phyloP scores from a whole-genome alignment of 768 basidiomycete species.

The Hortiboletus flavorubellus region DNA sequence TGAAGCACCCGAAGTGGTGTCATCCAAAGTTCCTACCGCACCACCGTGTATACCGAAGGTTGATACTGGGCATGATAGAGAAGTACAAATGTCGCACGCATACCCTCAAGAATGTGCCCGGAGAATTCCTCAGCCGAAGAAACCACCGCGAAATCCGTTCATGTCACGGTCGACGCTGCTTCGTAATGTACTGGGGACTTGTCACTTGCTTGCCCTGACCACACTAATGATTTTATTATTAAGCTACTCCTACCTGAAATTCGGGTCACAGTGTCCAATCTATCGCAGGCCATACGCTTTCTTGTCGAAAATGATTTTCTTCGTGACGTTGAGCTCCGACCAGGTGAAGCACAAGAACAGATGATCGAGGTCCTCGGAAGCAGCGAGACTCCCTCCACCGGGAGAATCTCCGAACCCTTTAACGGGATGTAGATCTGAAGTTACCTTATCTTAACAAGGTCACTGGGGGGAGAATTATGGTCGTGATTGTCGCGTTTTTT shows the following conservation, averaged over 20 bases:
- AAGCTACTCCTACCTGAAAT: slow-evolving; percentile 86
- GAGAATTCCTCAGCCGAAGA: slow-evolving; percentile 44
- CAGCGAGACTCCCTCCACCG: slow-evolving; percentile 2
- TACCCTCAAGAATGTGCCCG: slow-evolving; percentile 8
- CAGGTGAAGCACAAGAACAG: slow-evolving; percentile 67
- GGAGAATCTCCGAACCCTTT: background rate
- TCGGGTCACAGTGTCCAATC: slow-evolving; percentile 81
- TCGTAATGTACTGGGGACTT: slow-evolving; percentile 58
- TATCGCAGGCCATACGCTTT: slow-evolving; percentile 90
- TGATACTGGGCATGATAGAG: slow-evolving; percentile 1
- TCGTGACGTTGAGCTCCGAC: slow-evolving; percentile 69
- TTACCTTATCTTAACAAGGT: no score
- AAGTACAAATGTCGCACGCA: slow-evolving; percentile 4
- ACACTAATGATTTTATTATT: slow-evolving; percentile 10
- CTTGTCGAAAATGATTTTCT: slow-evolving; percentile 89
- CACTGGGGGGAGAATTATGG: no score
- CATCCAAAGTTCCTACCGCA: slow-evolving; percentile 44
- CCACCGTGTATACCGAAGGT: slow-evolving; percentile 3
- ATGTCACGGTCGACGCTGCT: slow-evolving; percentile 66
- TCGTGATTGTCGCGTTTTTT: no score
- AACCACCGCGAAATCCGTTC: slow-evolving; percentile 60
- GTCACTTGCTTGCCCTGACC: background rate
- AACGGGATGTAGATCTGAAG: background rate
- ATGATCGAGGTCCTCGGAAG: slow-evolving; percentile 58
- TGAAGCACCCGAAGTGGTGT: slow-evolving; percentile 53